Conservation (phyloP, 2,329 filamentous ascomycete species). For the Penicillium vulpinum region DNA sequence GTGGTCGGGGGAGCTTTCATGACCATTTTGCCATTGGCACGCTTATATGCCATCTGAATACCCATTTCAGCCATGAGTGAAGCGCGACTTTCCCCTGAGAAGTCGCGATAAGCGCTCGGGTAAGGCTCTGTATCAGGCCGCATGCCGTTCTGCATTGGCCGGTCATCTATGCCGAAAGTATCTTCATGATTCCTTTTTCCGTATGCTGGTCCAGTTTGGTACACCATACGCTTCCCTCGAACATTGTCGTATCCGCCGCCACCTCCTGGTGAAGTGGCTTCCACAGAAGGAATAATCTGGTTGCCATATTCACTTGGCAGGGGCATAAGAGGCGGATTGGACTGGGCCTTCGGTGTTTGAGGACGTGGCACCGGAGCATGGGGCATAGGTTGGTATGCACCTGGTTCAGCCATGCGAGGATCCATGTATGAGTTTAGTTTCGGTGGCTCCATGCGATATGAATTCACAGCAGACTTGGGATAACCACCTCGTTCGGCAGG, state of each 20-base stretch:
- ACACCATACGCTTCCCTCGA: conserved; percentile 31
- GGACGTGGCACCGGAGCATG: conserved; percentile 23
- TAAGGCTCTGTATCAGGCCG: conserved; percentile 39
- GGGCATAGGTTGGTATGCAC: conserved; percentile 43
- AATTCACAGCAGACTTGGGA: conserved; percentile 29
- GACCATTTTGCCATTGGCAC: conserved; percentile 37
- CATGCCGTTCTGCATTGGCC: conserved; percentile 47
- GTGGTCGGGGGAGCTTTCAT: conserved; percentile 32
- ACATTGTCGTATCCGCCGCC: conserved; percentile 25
- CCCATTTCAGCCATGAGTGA: conserved; percentile 28
- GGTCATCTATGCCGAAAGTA: conserved; percentile 41
- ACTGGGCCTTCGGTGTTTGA: conserved; percentile 30
- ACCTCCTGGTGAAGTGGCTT: conserved; percentile 23
- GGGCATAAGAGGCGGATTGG: conserved; percentile 42
- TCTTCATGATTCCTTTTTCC: conserved; percentile 41
- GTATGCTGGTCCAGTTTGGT: conserved; percentile 30
- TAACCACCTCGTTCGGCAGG: conserved; percentile 27
- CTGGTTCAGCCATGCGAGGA: conserved; percentile 38
- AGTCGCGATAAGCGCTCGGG: conserved; percentile 26
- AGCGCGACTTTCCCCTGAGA: conserved; percentile 27
- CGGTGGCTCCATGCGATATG: conserved; percentile 31
- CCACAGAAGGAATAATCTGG: conserved; percentile 22
- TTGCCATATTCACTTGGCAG: conserved; percentile 30
- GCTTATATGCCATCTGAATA: conserved; percentile 37
- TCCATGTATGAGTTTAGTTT: conserved; percentile 37